Base-by-base conservation (phyloP, 768 basidiomycete genomes). In the Naganishia vaughanmartiniae region DNA sequence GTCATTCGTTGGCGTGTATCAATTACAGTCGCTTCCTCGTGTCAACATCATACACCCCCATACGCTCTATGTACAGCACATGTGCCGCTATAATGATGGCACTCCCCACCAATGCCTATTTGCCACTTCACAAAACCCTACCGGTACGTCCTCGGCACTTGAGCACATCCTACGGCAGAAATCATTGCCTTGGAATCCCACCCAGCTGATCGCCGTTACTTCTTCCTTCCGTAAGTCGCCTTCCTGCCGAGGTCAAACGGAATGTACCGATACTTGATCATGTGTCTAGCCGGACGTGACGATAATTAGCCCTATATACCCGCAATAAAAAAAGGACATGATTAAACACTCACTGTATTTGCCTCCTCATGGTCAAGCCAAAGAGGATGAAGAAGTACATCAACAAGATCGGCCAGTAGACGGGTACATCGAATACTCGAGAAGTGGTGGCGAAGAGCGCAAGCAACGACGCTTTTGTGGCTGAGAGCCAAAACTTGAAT, bases 391-490 rank as follows among this genome's bases (percentile, higher is more conserved):
- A 90, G 85, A 98, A 99, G 84, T 99, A 99, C 70, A 97, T 84
- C 75, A 98, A 88, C 67, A 99, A 87, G 81, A 99, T 98, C 10
- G 96, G 96, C 94, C 96, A 98, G 83, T 96, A 98, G 28, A 98
- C 96, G 9, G 96, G 95, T 26, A 99, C 90, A 80, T 98, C 94
- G 75, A 96, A 95, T 42, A 89, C 83, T 55, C 89, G 85, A 30
- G 91, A 94, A 68, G 89, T 83, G 1, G 96, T 91, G 80, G 89
- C 89, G 66, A 89, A 82, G 51, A 95, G 76, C 5, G 93, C 89
- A 65, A 99, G 79, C 26, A 90, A n/a, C 30, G 91, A 89, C 14
- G 95, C 93, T 55, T 91, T 89, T 7, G 93, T 98, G 0, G 92
- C 85, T 5, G 92, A 91, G 54, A 97, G 85, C 95, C 94, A 82